These are phyloP conservation scores for Candida manassasensis DNA, from an alignment of 805 yeast species.

Conservation along the genomic window DNA sequence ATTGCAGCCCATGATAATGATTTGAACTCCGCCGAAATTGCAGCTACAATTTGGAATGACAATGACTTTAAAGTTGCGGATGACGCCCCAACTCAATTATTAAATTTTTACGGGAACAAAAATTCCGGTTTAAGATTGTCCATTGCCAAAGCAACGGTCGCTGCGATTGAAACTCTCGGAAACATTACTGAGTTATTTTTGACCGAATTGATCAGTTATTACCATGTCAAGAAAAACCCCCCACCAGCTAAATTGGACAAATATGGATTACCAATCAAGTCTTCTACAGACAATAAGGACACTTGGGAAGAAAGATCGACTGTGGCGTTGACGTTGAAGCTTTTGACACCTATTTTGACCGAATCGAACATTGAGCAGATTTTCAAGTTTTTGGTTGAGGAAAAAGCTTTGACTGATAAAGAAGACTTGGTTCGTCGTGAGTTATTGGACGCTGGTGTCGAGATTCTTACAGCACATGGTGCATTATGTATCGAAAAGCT, in stretches of 20 bases:
- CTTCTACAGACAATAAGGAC: constrained; percentile 60
- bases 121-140: constrained; percentile 72
- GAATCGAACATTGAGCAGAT: constrained; percentile 43
- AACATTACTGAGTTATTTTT: constrained; percentile 31
- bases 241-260: constrained; percentile 75
- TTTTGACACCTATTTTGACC: constrained; percentile 46
- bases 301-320: constrained; percentile 86
- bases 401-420: constrained; percentile 69
- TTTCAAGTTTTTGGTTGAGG: constrained; percentile 59
- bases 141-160: constrained; percentile 63
- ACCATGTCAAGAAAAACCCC: constrained; percentile 57
- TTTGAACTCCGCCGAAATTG: constrained; percentile 54
- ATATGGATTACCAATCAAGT: constrained; percentile 70
- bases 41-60: constrained; percentile 83
- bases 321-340: constrained; percentile 61
- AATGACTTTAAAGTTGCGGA: constrained; percentile 49
- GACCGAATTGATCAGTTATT: constrained; percentile 48
- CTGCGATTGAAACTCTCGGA: constrained; percentile 40
- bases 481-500: constrained; percentile 61
- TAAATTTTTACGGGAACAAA: constrained; percentile 44
- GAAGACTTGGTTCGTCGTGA: constrained; percentile 72
- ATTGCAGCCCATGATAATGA: constrained; percentile 75
- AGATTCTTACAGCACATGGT: constrained; percentile 64
- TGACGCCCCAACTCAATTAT: constrained; percentile 43
- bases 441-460: constrained; percentile 85